phyloP scores from a whole-genome alignment of 1,284 basidiomycete species.

The Bothia castanella region DNA sequence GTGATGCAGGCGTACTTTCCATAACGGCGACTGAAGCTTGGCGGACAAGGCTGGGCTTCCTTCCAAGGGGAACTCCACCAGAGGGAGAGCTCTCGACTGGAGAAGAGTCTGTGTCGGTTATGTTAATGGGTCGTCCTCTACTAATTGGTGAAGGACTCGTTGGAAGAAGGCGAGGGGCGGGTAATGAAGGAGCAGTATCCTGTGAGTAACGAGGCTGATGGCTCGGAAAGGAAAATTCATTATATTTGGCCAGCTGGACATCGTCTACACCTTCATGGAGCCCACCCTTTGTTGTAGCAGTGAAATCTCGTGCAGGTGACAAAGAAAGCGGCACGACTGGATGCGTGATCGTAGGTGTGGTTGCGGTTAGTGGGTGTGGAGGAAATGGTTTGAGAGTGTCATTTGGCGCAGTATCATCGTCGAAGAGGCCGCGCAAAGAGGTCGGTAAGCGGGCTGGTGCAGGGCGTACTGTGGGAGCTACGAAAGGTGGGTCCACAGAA shows the following conservation, averaged over 20 bases:
- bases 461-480: conserved; percentile 48
- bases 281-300: conserved; percentile 16
- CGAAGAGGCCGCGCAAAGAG: conserved; percentile 67
- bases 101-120: conserved; percentile 37
- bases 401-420: conserved; percentile 42
- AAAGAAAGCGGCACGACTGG: conserved; percentile 29
- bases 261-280: conserved; percentile 35
- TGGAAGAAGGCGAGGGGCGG: conserved; percentile 33
- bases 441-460: conserved; percentile 54
- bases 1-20: conserved; percentile 33
- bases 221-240: conserved; percentile 53
- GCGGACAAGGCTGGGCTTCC: conserved; percentile 43
- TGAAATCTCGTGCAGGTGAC: conserved; percentile 26
- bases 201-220: conserved; percentile 40
- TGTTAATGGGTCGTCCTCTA: conserved; percentile 51
- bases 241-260: conserved; percentile 44
- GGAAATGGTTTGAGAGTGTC: conserved; percentile 43
- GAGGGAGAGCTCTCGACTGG: conserved; percentile 15
- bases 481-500: conserved; percentile 28
- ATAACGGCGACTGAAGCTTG: conserved; percentile 47
- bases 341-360: conserved; percentile 31
- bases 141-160: conserved; percentile 36
- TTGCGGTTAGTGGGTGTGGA: conserved; percentile 25
- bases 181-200: conserved; percentile 41
- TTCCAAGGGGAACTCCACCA: conserved; percentile 11